Conservation (phyloP, 805 yeast genomes). For the Saccharomycopsis malanga region DNA sequence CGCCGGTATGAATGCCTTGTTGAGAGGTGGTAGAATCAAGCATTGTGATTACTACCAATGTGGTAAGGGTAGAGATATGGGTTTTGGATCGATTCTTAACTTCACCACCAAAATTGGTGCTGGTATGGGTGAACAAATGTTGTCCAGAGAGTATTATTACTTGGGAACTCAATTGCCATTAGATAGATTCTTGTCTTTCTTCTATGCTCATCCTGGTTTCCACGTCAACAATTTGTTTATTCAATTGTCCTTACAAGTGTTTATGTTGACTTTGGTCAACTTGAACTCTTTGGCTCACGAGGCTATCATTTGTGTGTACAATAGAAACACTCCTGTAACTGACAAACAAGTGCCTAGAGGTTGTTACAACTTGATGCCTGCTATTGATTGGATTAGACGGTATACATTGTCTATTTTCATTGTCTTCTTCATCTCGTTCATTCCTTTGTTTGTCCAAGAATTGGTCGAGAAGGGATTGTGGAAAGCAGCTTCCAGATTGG, state of each 20-base stretch:
- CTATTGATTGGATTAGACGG: slow-evolving; percentile 82
- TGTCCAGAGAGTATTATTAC: slow-evolving; percentile 87
- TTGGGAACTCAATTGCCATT: slow-evolving; percentile 84
- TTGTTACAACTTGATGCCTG: slow-evolving; percentile 80
- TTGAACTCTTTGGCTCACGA: slow-evolving; percentile 75
- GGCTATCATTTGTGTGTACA: slow-evolving; percentile 58
- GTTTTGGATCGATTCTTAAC: slow-evolving; percentile 85
- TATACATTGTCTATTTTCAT: slow-evolving; percentile 86
- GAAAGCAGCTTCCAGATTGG: slow-evolving; percentile 63
- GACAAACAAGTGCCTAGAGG: slow-evolving; percentile 73
- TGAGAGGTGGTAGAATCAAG: slow-evolving; percentile 89
- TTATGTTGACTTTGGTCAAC: slow-evolving; percentile 72
- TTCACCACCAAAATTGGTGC: slow-evolving; percentile 96
- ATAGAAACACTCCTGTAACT: slow-evolving; percentile 61
- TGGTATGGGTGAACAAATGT: slow-evolving; percentile 96
- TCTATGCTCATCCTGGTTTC: slow-evolving; percentile 96
- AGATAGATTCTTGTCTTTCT: slow-evolving; percentile 85
- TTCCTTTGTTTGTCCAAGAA: slow-evolving; percentile 84
- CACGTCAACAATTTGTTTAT: slow-evolving; percentile 88
- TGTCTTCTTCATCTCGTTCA: slow-evolving; percentile 86
- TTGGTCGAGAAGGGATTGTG: slow-evolving; percentile 76
- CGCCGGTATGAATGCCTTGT: slow-evolving; percentile 87
- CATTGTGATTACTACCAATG: slow-evolving; percentile 96
- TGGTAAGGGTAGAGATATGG: slow-evolving; percentile 94
- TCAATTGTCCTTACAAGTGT: slow-evolving; percentile 77